Conservation (phyloP, 768 basidiomycete species). For the Mrakia hoshinonis region DNA sequence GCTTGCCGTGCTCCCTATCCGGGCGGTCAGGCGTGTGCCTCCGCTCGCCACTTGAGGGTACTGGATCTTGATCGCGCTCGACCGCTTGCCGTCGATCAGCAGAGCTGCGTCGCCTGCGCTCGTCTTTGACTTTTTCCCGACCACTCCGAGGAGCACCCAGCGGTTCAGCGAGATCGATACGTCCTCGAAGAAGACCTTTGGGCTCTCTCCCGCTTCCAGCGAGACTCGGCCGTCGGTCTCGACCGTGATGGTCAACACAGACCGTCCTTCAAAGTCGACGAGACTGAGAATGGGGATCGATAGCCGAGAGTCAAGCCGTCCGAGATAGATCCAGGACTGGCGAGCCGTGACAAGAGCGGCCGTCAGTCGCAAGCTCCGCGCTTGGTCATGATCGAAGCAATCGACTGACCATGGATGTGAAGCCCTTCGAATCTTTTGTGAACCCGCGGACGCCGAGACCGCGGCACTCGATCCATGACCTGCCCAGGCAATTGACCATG, state of each 20-base stretch:
- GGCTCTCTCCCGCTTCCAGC: constrained; percentile 8
- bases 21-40: constrained; percentile 32
- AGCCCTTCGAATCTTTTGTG: constrained; percentile 49
- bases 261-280: constrained; percentile 14
- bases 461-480: constrained; percentile 49
- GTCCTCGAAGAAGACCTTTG: neutral
- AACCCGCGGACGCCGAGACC: constrained; percentile 51
- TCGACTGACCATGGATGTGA: constrained; percentile 56
- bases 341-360: neutral
- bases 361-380: constrained; percentile 1
- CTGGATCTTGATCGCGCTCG: constrained; percentile 4
- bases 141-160: constrained; percentile 22
- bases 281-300: constrained; percentile 34
- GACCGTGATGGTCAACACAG: constrained; percentile 23
- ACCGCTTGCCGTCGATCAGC: constrained; percentile 35
- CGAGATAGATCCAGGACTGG: constrained; percentile 50
- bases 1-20: constrained; percentile 60
- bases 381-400: neutral
- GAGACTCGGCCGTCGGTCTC: constrained; percentile 26
- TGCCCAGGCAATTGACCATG: constrained; percentile 61
- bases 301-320: constrained; percentile 41
- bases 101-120: constrained; percentile 39
- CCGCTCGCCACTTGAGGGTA: neutral
- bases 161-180: constrained; percentile 2
- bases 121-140: constrained; percentile 1